These are phyloP conservation scores for Bruguiera sexangula DNA, from an alignment of 345 rosid genomes.

Conservation along the genomic window DNA sequence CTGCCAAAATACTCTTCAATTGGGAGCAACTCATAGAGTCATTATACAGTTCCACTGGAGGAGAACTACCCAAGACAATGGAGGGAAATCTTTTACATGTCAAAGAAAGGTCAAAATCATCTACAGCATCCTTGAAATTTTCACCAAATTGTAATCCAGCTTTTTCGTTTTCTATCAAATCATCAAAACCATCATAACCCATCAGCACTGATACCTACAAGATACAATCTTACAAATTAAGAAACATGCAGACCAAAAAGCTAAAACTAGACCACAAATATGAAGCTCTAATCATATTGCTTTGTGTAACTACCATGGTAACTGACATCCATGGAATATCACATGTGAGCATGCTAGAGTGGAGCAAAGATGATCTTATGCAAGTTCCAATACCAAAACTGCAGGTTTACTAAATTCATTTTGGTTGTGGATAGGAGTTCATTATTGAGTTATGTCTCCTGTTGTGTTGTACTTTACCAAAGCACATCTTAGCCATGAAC, in stretches of 20 bases:
- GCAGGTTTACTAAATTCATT: no score
- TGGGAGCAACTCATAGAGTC: slow-evolving; percentile 29
- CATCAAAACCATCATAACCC: slow-evolving; percentile 46
- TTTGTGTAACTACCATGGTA: neutral
- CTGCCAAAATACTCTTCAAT: slow-evolving; percentile 25
- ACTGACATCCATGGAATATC: no score
- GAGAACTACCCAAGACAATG: slow-evolving; percentile 60
- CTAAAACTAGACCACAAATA: neutral
- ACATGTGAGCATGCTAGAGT: no score
- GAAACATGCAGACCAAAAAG: neutral
- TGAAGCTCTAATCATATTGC: neutral
- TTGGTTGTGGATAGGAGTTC: no score
- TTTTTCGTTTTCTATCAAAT: slow-evolving; percentile 45
- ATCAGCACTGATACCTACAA: slow-evolving; percentile 54
- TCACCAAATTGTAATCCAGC: slow-evolving; percentile 34
- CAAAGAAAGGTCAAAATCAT: slow-evolving; percentile 46
- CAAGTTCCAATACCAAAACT: no score
- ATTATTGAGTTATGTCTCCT: no score
- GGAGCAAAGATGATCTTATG: no score
- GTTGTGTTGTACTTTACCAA: no score
- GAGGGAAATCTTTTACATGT: slow-evolving; percentile 77
- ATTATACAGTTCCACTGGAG: slow-evolving; percentile 56
- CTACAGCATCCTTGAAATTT: slow-evolving; percentile 32
- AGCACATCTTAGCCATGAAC: no score
- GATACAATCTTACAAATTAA: slow-evolving; percentile 12